Base-by-base conservation (phyloP, 2,329 filamentous ascomycete species). In the Magnaporthiopsis rhizophila region DNA sequence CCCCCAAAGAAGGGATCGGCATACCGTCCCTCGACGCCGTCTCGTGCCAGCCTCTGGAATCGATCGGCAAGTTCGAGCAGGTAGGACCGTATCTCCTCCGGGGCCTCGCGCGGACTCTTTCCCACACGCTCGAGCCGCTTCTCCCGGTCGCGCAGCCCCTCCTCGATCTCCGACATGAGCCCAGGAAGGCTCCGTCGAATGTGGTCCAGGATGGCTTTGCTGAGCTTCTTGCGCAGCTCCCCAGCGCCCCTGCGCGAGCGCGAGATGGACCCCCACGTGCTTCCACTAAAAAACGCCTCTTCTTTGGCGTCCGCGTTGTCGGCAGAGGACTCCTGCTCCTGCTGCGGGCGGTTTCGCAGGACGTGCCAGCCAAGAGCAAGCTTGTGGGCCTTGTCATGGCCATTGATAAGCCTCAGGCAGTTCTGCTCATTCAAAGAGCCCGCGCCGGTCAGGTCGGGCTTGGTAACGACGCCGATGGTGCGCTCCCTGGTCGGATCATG, bases 401-500 rank as follows among this genome's bases (percentile, higher is more conserved):
- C 45, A 11, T 53, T 53, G 7, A 53, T 7, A 11, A 53, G 45
- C 21, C 45, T 53, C 0, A 80, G 60, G 59, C 75, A 83, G 3
- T 71, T 64, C 0, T 64, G 64, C 67, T 83, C 79, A 32, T 72
- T 76, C 0, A 74, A 76, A 0, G 80, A 80, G 1, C 74, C 75
- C 0, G 65, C 61, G 9, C 70, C 68, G 18, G 75, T 64, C 5
- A 67, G 71, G 66, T 86, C 83, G 0, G 83, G 83, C 69, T 86
- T 86, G 0, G 85, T 87, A 66, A 86, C 81, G 65, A 86, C 77
- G 2, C 83, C 83, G 0, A 86, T 69, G 0, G 83, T 86, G 3
- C 83, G 79, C 1, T 57, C 28, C 0, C 77, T 72, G 0, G 65
- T 36, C 0, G 69, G 68, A 28, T 75, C 74, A 11, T 70, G 67